Conservation (phyloP, 176 grass and related monocot genomes). For the Tillandsia leiboldiana region DNA sequence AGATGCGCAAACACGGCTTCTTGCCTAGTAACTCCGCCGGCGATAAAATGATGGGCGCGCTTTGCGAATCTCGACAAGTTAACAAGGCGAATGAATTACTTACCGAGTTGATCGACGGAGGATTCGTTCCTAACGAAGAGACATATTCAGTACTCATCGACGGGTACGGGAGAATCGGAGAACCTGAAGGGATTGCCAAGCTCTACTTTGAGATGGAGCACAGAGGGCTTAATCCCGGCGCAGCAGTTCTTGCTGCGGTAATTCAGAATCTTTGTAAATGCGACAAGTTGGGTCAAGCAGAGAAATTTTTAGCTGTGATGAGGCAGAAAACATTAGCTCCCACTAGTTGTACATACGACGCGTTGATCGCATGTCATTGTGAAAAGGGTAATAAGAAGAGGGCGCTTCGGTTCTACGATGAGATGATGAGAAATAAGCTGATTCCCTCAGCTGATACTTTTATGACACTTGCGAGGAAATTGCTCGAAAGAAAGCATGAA, state of each 20-base stretch:
- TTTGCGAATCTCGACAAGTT: constrained; percentile 34
- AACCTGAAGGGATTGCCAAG: constrained; percentile 41
- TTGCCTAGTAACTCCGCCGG: constrained; percentile 31
- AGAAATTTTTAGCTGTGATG: constrained; percentile 45
- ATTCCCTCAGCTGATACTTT: constrained; percentile 45
- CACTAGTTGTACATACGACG: constrained; percentile 29
- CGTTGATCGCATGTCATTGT: constrained; percentile 44
- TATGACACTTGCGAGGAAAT: constrained; percentile 40
- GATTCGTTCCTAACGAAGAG: constrained; percentile 36
- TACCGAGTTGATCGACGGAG: constrained; percentile 39
- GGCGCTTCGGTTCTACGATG: constrained; percentile 65
- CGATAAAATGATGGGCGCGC: constrained; percentile 37
- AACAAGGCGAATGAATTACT: constrained; percentile 43
- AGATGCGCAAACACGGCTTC: constrained; percentile 47
- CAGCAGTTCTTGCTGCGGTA: constrained; percentile 26
- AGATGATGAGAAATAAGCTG: constrained; percentile 36
- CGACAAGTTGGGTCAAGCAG: constrained; percentile 54
- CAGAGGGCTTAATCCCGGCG: constrained; percentile 21
- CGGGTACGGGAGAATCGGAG: constrained; percentile 35
- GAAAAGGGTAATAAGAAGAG: constrained; percentile 43
- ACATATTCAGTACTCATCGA: constrained; percentile 41
- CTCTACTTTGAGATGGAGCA: constrained; percentile 74
- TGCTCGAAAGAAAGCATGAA: constrained; percentile 10
- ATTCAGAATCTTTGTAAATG: constrained; percentile 49
- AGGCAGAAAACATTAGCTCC: constrained; percentile 31